Conservation (phyloP, 768 basidiomycete species). For the Leucosporidium scottii region DNA sequence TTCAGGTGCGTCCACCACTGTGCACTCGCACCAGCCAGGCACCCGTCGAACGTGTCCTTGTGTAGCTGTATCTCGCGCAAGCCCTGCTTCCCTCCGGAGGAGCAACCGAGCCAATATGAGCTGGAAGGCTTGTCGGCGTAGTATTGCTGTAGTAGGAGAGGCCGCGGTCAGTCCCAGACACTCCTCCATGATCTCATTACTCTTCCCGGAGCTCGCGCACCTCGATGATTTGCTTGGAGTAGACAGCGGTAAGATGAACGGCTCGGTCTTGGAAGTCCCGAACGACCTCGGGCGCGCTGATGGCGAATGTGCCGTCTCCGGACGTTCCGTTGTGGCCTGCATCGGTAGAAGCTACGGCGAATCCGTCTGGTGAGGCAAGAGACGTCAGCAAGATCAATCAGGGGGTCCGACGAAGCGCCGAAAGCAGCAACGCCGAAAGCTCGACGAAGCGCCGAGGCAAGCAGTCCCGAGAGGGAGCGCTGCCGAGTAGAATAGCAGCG, state of each 20-base stretch:
- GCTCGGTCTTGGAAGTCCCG: constrained; percentile 29
- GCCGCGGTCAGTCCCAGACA: neutral
- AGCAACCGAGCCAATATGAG: constrained; percentile 34
- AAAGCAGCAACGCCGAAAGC: too few relatives aligned
- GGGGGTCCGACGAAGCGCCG: too few relatives aligned
- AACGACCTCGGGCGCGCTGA: constrained; percentile 17
- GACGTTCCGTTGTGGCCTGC: constrained; percentile 13
- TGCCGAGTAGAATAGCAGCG: too few relatives aligned
- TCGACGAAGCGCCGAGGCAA: too few relatives aligned
- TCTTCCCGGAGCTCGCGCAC: neutral
- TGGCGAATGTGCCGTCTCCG: constrained; percentile 24
- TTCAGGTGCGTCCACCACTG: constrained; percentile 24
- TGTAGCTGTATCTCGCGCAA: constrained; percentile 24
- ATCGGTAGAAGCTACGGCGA: constrained; percentile 21
- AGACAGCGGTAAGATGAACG: constrained; percentile 31
- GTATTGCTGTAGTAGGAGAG: constrained; percentile 7
- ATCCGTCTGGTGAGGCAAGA: neutral
- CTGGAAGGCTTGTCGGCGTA: constrained; percentile 24
- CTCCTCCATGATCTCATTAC: neutral
- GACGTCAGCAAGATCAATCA: too few relatives aligned
- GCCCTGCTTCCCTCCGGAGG: constrained; percentile 34
- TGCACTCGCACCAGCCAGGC: constrained; percentile 28
- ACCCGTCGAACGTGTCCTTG: constrained; percentile 27
- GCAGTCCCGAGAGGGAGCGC: too few relatives aligned
- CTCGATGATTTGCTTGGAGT: constrained; percentile 31